A percentile compares a stretch with the other conserved stretches of the same genome.
Evolutionary conservation across 1,284 basidiomycete species (phyloP).

Genomic region (Moesziomyces sp.): DNA sequence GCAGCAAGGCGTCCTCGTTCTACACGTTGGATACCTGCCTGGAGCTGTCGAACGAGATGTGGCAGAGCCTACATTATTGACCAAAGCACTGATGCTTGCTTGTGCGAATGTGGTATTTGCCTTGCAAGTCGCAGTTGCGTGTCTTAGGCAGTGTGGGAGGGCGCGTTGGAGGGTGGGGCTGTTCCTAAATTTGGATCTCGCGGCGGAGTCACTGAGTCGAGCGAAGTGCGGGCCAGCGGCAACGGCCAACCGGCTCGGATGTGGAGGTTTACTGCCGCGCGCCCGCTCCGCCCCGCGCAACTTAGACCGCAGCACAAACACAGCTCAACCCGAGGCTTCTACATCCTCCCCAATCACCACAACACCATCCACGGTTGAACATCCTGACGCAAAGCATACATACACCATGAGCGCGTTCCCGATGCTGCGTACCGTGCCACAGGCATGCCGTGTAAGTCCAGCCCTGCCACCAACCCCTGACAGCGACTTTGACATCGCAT

Average conservation of each 20-base stretch:
- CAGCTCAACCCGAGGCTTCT: background rate
- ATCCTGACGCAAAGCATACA: background rate
- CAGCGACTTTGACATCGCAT: background rate
- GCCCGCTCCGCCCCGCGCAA: too few relatives aligned
- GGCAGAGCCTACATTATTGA: too few relatives aligned
- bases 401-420: slow-evolving; percentile 30
- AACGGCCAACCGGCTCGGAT: background rate
- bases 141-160: too few relatives aligned
- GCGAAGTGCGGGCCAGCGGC: background rate
- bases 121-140: too few relatives aligned
- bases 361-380: background rate
- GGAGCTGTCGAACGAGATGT: too few relatives aligned
- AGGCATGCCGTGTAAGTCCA: slow-evolving; percentile 29
- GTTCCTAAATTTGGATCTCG: background rate
- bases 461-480: background rate
- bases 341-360: background rate
- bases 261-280: background rate
- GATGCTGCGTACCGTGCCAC: slow-evolving; percentile 26
- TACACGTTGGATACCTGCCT: too few relatives aligned
- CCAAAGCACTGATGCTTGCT: too few relatives aligned
- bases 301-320: background rate
- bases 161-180: background rate
- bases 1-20: too few relatives aligned
- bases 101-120: too few relatives aligned
- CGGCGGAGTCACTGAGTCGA: too few relatives aligned